Evolutionary conservation across 371 early-diverging fungal genomes (phyloP).

Genomic region (Mucor piriformis): DNA sequence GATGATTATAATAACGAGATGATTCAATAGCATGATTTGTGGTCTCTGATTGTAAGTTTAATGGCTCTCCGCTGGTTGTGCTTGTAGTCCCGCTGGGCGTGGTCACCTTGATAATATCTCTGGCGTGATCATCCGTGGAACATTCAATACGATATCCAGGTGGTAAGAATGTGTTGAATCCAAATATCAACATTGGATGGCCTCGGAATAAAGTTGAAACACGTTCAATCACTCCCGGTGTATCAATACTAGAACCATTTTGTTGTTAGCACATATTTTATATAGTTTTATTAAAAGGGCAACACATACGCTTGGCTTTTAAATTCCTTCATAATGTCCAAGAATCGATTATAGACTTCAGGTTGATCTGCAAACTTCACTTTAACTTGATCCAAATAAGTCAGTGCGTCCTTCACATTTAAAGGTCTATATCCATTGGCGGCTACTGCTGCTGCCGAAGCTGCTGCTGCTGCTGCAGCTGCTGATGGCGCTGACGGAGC

Average conservation of each 20-base stretch:
- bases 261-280: slow-evolving; percentile 7
- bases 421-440: slow-evolving; percentile 41
- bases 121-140: slow-evolving; percentile 62
- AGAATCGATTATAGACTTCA: slow-evolving; percentile 94
- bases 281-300: too few relatives aligned
- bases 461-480: background rate
- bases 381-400: slow-evolving; percentile 97
- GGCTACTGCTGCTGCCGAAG: background rate
- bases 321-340: slow-evolving; percentile 99
- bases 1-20: background rate
- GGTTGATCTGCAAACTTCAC: slow-evolving; percentile 89
- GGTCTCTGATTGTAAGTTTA: slow-evolving; percentile 10
- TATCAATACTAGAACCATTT: slow-evolving; percentile 74
- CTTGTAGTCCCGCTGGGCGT: slow-evolving; percentile 80
- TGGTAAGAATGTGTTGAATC: slow-evolving; percentile 99
- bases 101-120: slow-evolving; percentile 75
- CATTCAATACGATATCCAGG: slow-evolving; percentile 93
- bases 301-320: slow-evolving; percentile 87
- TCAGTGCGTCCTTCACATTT: slow-evolving; percentile 88
- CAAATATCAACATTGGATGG: slow-evolving; percentile 89
- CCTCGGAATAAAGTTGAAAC: slow-evolving; percentile 93
- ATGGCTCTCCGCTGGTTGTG: slow-evolving; percentile 28
- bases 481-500: background rate
- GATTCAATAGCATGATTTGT: background rate
- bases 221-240: slow-evolving; percentile 95